phyloP scores from a whole-genome alignment of 169 alveolate species.

The Besnoitia besnoiti region DNA sequence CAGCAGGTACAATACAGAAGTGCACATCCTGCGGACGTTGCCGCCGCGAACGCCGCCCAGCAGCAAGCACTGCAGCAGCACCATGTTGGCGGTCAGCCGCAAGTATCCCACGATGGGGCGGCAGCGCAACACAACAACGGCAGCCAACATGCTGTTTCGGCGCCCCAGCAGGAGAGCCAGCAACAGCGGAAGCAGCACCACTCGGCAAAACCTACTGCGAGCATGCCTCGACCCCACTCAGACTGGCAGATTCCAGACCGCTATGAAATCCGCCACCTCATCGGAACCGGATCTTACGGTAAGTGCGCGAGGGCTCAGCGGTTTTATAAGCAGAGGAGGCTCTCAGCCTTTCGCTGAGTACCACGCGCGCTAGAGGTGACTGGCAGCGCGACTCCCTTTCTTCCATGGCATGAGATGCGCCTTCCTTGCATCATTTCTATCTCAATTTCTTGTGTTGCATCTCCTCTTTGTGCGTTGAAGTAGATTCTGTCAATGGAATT shows the following conservation, averaged over 20 bases:
- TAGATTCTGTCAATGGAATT: too few relatives aligned
- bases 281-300: slow-evolving; percentile 95
- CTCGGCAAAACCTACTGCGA: slow-evolving; percentile 47
- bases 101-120: background rate
- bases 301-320: too few relatives aligned
- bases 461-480: too few relatives aligned
- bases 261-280: slow-evolving; percentile 87
- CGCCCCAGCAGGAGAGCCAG: slow-evolving; percentile 42
- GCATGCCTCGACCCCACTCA: slow-evolving; percentile 68
- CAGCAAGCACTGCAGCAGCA: background rate
- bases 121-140: slow-evolving; percentile 6
- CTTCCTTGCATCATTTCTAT: too few relatives aligned
- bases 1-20: background rate
- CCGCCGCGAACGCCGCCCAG: background rate
- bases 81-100: background rate
- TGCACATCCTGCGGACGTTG: background rate
- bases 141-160: background rate
- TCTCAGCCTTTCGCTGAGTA: too few relatives aligned
- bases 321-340: too few relatives aligned
- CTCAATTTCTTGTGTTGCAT: too few relatives aligned
- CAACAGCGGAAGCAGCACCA: slow-evolving; percentile 42
- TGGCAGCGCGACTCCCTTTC: too few relatives aligned
- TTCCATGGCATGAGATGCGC: too few relatives aligned
- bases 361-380: too few relatives aligned
- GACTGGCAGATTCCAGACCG: slow-evolving; percentile 81